Base-by-base conservation (phyloP, 768 basidiomycete species). In the Pulveroboletus sp. region DNA sequence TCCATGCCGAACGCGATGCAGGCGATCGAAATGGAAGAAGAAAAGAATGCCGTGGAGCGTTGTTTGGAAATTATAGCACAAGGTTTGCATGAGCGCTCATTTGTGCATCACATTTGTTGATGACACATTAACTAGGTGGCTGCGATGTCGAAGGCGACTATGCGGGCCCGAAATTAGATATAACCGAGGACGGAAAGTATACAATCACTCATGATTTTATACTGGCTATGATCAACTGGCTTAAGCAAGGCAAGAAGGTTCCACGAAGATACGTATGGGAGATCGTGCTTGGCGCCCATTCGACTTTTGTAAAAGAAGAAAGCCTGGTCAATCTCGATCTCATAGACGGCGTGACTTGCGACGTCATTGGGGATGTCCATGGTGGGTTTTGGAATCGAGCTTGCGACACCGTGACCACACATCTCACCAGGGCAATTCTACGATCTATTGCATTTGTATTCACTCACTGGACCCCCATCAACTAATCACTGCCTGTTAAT, bases 321-420 rank as follows among this genome's bases (percentile, higher is more conserved):
- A 93, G 84, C 55, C 57, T 99, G 60, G 90, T 94, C 14, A 79
- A 87, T 43, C 76, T 94, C 20, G 69, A 77, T 42, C 68, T 99
- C 20, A 75, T 78, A 23, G 84, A 92, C 13, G 94, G 87, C 1
- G 74, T 84, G 46, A 93, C 85, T 1, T 83, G 87, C 63, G 94
- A 98, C 69, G 85, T 99, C 47, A 94, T 99, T 57, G 97, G 97
- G 13, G 95, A 98, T 67, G 90, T 94, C 12, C 94, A 97, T 68
- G 93, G 93, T 89, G 54, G 35, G 73, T 68, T 38, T 40, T 27
- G 5, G 43, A 33, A 44, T 39, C 7, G 13, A 34, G 37, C 4
- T 13, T 13, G 32, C n/a, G 17, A 6, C 13, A 9, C n/a, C 21
- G 7, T 45, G 51, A 47, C 42, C 29, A 19, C 34, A 41, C 16